A percentile compares a stretch with the other conserved stretches of the same genome.
Evolutionary conservation across 1,139 yeast genomes (phyloP).

Genomic region (Pichia sp.): DNA sequence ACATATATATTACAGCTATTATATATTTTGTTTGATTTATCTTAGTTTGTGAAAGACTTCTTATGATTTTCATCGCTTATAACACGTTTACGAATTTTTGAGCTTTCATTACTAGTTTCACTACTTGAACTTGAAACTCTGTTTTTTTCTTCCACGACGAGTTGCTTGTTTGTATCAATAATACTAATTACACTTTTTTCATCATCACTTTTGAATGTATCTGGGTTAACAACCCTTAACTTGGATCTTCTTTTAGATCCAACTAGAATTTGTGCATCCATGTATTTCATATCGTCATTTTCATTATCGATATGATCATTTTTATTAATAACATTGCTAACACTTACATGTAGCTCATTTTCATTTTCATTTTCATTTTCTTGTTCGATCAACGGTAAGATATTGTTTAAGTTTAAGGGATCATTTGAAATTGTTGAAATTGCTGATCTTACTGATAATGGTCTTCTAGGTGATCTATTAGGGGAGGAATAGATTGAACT

Average conservation of each 20-base stretch:
- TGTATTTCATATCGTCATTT: slow-evolving; percentile 34
- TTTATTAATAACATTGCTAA: background rate
- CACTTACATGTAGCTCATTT: background rate
- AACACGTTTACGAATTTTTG: slow-evolving; percentile 10
- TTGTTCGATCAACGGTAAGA: background rate
- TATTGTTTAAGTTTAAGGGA: background rate
- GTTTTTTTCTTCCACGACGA: slow-evolving; percentile 1
- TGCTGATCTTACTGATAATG: slow-evolving; percentile 6
- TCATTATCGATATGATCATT: background rate
- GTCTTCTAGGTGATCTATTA: slow-evolving; percentile 3
- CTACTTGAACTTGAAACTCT: slow-evolving; percentile 15
- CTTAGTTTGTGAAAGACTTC: background rate
- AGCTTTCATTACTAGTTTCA: slow-evolving; percentile 3
- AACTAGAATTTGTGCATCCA: slow-evolving; percentile 71
- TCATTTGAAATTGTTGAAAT: background rate
- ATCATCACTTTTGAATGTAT: slow-evolving; percentile 7
- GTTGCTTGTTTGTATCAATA: background rate
- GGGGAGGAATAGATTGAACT: slow-evolving; percentile 1
- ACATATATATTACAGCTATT: background rate
- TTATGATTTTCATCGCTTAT: slow-evolving; percentile 8
- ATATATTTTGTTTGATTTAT: background rate
- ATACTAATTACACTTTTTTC: background rate
- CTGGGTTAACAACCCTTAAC: slow-evolving; percentile 60
- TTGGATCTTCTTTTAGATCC: slow-evolving; percentile 62
- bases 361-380: background rate